These are phyloP conservation scores for Nicotiana noctiflora DNA, from an alignment of 257 asterid species.

Conservation along the genomic window DNA sequence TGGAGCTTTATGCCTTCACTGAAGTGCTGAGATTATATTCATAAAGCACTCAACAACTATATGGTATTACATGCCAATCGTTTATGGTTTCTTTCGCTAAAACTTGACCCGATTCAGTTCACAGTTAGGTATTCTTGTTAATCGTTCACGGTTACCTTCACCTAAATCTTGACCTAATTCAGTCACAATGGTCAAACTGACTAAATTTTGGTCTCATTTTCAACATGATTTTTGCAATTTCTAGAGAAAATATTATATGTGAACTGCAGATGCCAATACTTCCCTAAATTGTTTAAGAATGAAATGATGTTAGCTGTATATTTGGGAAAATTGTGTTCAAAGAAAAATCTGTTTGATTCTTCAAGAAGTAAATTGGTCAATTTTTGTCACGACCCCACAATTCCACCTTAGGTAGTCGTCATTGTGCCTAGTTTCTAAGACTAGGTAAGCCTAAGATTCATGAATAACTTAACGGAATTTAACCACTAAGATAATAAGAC, in stretches of 20 bases:
- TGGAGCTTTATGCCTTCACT: neutral
- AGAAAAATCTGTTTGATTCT: neutral
- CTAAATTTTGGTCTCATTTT: neutral
- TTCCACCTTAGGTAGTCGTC: too few relatives aligned
- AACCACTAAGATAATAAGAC: too few relatives aligned
- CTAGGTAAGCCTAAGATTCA: too few relatives aligned
- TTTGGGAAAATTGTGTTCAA: neutral
- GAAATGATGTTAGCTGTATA: neutral
- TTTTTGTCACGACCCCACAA: neutral
- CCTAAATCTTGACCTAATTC: neutral
- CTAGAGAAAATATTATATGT: neutral
- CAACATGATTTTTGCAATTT: neutral
- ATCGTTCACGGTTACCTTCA: neutral
- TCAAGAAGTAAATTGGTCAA: neutral
- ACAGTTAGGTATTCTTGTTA: neutral
- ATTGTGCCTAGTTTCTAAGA: too few relatives aligned
- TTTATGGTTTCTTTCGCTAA: neutral
- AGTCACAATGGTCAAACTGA: neutral
- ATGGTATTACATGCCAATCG: neutral
- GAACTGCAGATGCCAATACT: neutral
- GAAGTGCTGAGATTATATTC: neutral
- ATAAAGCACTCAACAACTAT: neutral
- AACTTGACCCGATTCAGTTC: neutral
- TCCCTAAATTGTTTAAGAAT: neutral
- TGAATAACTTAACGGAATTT: too few relatives aligned